Percentiles rank a stretch among this genome's conserved stretches.
phyloP scores from a whole-genome alignment of 1,139 yeast genomes.

The Suhomyces atakaporum region DNA sequence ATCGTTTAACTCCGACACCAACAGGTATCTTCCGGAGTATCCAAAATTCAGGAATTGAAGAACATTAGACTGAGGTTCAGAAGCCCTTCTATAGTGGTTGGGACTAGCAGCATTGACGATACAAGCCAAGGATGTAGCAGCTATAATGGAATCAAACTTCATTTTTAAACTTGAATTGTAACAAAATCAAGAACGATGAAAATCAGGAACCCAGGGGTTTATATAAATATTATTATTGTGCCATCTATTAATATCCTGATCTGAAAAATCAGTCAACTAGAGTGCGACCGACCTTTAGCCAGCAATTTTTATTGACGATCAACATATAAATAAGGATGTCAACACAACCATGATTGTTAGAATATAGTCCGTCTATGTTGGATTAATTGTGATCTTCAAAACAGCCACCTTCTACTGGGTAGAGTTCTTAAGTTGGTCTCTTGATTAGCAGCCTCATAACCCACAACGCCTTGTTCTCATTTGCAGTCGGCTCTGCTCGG shows the following conservation, averaged over 20 bases:
- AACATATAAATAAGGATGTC: neutral
- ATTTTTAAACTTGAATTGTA: neutral
- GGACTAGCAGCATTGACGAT: conserved; percentile 1
- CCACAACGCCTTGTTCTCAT: neutral
- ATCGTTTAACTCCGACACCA: conserved; percentile 61
- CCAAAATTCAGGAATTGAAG: conserved; percentile 50
- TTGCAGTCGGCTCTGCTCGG: neutral
- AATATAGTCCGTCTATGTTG: too few species aligned
- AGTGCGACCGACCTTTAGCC: neutral
- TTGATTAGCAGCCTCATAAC: neutral
- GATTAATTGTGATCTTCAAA: too few species aligned
- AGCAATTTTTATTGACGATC: neutral
- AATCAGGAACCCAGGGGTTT: neutral
- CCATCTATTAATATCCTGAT: conserved; percentile 2
- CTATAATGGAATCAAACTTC: conserved; percentile 3
- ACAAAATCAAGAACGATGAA: neutral
- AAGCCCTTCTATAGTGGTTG: conserved; percentile 2
- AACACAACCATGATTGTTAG: neutral
- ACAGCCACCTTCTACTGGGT: too few species aligned
- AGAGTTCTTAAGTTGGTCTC: too few species aligned
- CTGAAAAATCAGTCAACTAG: neutral
- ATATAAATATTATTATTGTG: conserved; percentile 3
- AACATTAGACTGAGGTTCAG: conserved; percentile 10
- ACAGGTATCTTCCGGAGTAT: conserved; percentile 72
- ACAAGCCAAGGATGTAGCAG: conserved; percentile 2